Evolutionary conservation across 176 grass and related monocot genomes (phyloP), one percentile per base, ranked within the genome.

Genomic region (Paspalum notatum): DNA sequence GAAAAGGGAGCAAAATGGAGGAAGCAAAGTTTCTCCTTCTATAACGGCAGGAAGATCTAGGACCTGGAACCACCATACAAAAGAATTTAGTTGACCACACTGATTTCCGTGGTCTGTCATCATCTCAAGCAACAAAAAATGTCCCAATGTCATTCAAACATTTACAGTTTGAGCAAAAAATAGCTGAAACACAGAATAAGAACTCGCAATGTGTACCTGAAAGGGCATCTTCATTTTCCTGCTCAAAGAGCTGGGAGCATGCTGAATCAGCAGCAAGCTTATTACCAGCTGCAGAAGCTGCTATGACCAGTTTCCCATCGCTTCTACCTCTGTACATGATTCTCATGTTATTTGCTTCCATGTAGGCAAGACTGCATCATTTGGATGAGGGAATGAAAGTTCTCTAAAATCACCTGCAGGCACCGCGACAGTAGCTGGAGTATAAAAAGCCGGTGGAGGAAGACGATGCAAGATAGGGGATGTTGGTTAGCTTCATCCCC

Each of bases 1-100:
- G 9, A 79, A 95, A 68, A 69, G 90, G 80, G 62, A 98, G 83
- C 27, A 88, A 20, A 43, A 80, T 50, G 21, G 79, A 62, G 47
- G 91, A 84, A 77, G 83, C 69, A 76, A 98, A 58, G 32, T 77
- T 86, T 91, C 92, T 93, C 80, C 88, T 98, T 62, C 68, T 89
- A 86, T 74, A 86, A 75, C 13, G 75, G 14, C 53, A 48, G 32
- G 66, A 59, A 66, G 81, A 78, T 84, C 55, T 84, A 53, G 60
- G 24, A 83, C 62, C 82, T 73, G 71, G 58, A 72, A n/a, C 11
- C 22, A 55, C 7, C 49, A 71, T 17, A 70, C n/a, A 76, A 71
- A 12, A 63, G 20, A 26, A 84, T 68, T 42, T 16, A 80, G 66
- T 76, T 49, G 20, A 56, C 10, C 63, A 76, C 12, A 41, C 14